Base-by-base conservation (phyloP, 1,139 yeast genomes). In the Blastobotrys serpentis region DNA sequence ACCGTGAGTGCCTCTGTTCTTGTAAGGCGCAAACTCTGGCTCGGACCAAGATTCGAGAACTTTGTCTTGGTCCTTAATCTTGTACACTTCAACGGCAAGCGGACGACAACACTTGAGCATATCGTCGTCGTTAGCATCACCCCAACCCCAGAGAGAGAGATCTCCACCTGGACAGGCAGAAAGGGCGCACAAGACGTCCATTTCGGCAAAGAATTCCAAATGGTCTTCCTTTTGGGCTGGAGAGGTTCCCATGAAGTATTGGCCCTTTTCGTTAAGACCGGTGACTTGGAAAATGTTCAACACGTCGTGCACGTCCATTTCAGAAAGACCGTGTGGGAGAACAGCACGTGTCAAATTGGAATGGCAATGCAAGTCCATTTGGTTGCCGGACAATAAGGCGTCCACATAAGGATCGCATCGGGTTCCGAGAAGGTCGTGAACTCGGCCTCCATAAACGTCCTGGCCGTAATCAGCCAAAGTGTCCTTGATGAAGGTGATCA, bases 91-190 rank as follows among this genome's bases (percentile, higher is more conserved):
- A 44, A 81, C 78, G 1, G 75, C 83, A 51, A 82, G 69, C 1
- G 85, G 84, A 55, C 86, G 69, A 59, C 87, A 81, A 58, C 82
- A 77, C 49, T 76, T 79, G 17, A 74, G 69, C 84, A 81, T 79
- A 51, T 77, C 79, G 53, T 64, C 72, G n/a, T 67, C 70, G n/a
- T 65, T 67, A 40, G 72, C 73, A 18, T 73, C 84, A 43, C 86
- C 86, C 86, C 86, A 82, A 38, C 81, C 85, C 86, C 86, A 82
- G 52, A 74, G 72, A 14, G 84, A 78, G 49, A 82, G 68, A 60
- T 81, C 86, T 13, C 87, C 87, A 37, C 86, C 87, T 2, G 86
- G 86, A 61, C 86, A 82, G 3, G 86, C 83, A 50, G 82, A 76
- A 44, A 82, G 73, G 4, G 86, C 87, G 52, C 82, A 80, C 47